Percentiles rank a stretch among this genome's conserved stretches.
Evolutionary conservation across 1,284 basidiomycete species (phyloP).

Genomic region (Sanguinoderma infundibulare): DNA sequence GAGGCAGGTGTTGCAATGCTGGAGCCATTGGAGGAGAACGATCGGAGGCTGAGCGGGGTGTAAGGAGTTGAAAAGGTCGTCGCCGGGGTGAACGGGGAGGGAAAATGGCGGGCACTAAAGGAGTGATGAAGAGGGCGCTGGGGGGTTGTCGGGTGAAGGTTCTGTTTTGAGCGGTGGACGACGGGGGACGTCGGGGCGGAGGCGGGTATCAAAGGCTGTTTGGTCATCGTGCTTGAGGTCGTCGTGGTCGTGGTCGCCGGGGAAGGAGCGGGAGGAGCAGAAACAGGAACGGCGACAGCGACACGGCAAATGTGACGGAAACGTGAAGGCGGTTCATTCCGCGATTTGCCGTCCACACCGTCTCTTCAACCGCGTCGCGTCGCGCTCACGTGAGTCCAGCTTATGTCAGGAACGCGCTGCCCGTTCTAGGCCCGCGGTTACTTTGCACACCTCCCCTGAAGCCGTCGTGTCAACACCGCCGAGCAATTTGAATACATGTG

Average conservation of each 20-base stretch:
- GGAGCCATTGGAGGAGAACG: constrained; percentile 58
- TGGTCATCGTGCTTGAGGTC: constrained; percentile 36
- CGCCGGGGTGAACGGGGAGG: constrained; percentile 48
- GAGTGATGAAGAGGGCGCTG: constrained; percentile 47
- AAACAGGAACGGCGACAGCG: constrained; percentile 17
- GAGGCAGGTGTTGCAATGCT: constrained; percentile 58
- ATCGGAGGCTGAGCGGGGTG: constrained; percentile 68
- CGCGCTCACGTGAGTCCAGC: constrained; percentile 28
- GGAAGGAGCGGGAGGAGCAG: constrained; percentile 14
- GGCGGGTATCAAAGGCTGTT: constrained; percentile 40
- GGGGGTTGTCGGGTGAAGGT: constrained; percentile 47
- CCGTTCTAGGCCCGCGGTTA: neutral
- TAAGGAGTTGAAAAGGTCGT: constrained; percentile 57
- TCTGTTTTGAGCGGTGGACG: constrained; percentile 42
- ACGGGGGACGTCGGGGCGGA: constrained; percentile 52
- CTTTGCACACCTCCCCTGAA: neutral
- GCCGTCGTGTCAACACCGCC: neutral
- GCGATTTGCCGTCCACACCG: constrained; percentile 28
- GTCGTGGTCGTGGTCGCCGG: constrained; percentile 28
- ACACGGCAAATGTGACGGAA: constrained; percentile 25
- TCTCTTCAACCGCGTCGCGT: constrained; percentile 31
- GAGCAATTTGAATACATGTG: neutral
- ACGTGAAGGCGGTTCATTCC: constrained; percentile 32
- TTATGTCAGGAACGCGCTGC: constrained; percentile 26
- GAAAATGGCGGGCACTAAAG: constrained; percentile 39